Evolutionary conservation across 257 asterid genomes (phyloP).

Genomic region (Solanum pimpinellifolium): DNA sequence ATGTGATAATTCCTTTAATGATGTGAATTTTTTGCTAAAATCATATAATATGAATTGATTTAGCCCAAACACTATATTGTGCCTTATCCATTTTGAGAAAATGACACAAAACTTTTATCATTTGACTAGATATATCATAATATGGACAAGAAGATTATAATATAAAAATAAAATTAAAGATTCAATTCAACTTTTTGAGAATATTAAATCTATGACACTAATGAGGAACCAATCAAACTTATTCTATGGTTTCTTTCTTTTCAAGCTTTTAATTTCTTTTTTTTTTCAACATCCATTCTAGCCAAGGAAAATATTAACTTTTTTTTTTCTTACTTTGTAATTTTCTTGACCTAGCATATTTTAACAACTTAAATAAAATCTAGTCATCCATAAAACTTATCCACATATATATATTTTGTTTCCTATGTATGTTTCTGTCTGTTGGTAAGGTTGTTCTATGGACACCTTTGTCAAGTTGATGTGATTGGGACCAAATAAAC

Average conservation of each 20-base stretch:
- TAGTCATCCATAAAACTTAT: neutral
- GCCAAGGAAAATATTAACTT: neutral
- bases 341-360: neutral
- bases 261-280: neutral
- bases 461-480: neutral
- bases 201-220: neutral
- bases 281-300: neutral
- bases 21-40: too few relatives aligned
- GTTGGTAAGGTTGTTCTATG: neutral
- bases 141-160: neutral
- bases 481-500: neutral
- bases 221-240: neutral
- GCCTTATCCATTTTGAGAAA: neutral
- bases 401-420: neutral
- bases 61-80: neutral
- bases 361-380: neutral
- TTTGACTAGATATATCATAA: neutral
- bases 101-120: neutral
- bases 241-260: neutral
- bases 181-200: neutral
- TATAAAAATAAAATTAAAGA: neutral
- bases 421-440: neutral
- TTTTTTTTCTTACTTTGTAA: neutral
- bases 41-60: too few relatives aligned
- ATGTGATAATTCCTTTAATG: neutral